Base-by-base conservation (phyloP, 805 yeast species). In the Kluyveromyces lactis region DNA sequence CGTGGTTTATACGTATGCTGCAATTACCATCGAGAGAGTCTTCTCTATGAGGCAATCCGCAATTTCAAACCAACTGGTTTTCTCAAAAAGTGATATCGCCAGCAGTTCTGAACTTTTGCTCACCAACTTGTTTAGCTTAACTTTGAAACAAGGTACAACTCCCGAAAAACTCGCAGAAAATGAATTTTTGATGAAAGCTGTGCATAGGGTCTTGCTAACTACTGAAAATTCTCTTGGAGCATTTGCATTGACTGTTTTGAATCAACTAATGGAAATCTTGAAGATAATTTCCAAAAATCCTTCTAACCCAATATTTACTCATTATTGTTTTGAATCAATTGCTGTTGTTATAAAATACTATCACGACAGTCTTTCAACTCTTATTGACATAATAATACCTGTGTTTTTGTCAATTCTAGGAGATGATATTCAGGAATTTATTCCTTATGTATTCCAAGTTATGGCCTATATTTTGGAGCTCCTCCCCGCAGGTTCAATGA, bases 151-250 rank as follows among this genome's bases (percentile, higher is more conserved):
- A 42, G 70, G 74, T 8, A 58, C 66, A 2, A 64, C 86, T 1
- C 97, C 97, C 0, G 97, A 87, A 57, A 90, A 87, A 55, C 66
- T 94, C 38, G 87, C 97, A 0, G 97, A 92, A 56, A 92, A 92
- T 60, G 98, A 92, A 56, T 92, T 86, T 56, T 68, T 92, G 55
- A 85, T 92, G 80, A 86, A 81, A 55, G 78, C 94, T 46, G 68
- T 86, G 2, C 86, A 87, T 87, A 73, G 97, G 52, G 79, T 89
- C 6, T 62, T 83, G 42, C 69, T 81, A 36, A 75, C 87, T 13
- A 73, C 86, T 7, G 86, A 83, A 50, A 85, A 83, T 46, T 63
- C 77, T 1, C 55, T 85, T n/a, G 60, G 60, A 26, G 55, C 64
- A 4, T 64, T 72, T 39, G 64, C 73, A 33, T 50, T 67, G 12